These are phyloP conservation scores for Tetraselmis striata DNA, from an alignment of 139 green algal genomes.

Conservation along the genomic window DNA sequence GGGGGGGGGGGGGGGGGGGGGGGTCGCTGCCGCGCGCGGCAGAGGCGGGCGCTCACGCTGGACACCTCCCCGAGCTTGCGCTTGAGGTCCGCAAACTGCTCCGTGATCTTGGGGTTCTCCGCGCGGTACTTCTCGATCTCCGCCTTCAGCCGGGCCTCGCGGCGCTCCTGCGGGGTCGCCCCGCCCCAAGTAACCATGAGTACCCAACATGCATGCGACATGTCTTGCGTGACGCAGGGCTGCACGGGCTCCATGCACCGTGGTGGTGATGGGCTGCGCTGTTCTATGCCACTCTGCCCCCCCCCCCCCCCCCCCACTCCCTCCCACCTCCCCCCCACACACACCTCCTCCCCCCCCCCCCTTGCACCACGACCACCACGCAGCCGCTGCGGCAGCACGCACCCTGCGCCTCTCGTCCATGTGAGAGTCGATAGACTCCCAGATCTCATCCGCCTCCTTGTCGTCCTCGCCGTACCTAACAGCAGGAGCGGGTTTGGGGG, in stretches of 20 bases:
- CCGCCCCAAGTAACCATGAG: too few species aligned
- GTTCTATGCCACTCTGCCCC: too few species aligned
- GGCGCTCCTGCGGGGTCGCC: conserved; percentile 46
- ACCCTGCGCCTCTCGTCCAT: conserved; percentile 85
- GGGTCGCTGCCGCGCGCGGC: too few species aligned
- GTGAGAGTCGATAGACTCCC: conserved; percentile 83
- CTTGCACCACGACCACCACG: not conserved
- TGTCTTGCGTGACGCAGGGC: too few species aligned
- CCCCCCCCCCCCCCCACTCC: too few species aligned
- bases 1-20: too few species aligned
- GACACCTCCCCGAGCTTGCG: conserved; percentile 74
- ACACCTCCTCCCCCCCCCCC: not conserved
- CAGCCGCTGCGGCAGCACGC: not conserved
- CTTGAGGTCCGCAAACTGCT: conserved; percentile 97
- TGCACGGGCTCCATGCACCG: conserved; percentile 16
- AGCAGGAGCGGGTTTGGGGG: too few species aligned
- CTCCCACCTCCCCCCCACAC: not conserved
- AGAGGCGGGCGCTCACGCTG: not conserved
- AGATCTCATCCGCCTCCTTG: conserved; percentile 91
- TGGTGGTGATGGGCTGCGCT: too few species aligned
- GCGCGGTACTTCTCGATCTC: conserved; percentile 87
- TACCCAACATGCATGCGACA: too few species aligned
- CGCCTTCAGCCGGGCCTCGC: conserved; percentile 83
- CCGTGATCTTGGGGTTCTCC: conserved; percentile 96
- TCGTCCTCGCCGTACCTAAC: conserved; percentile 80